Evolutionary conservation across 148 eudicot genomes (phyloP), one percentile per base, ranked within the genome.

Genomic region (Agrostemma githago): DNA sequence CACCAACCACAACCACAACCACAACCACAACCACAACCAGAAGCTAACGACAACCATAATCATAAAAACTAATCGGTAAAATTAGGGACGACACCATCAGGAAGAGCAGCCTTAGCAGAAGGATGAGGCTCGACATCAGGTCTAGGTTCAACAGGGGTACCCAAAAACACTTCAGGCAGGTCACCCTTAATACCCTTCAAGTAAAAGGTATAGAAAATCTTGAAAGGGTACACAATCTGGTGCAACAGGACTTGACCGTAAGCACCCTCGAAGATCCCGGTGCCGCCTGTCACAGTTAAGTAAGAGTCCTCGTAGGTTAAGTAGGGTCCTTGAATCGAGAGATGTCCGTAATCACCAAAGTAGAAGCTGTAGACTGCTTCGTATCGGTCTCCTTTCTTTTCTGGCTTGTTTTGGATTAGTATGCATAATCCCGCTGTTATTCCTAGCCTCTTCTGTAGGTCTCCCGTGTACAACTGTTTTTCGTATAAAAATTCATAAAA

Each of bases 181-280:
- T 80, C 82, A 73, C 41, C 78, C 74, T 74, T 79, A 0, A 91
- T 82, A 0, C 96, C 96, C 80, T 92, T 88, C 77, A 92, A 72
- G 65, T 85, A 85, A 59, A 92, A 89, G 2, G 92, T 92, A 74
- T 92, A 92, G 78, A 88, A 90, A 17, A 92, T 71, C 87, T 92
- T 92, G 76, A 92, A 80, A 2, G 97, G 97, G 80, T 86, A 92
- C 34, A 92, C 78, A 16, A 92, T 70, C 77, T 92, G 95, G 10
- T 87, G 88, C 73, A 92, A 77, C 76, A 81, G 88, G 44, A 92
- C 95, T 65, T 87, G 84, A 9, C 97, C 95, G 68, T 80, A 82
- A 2, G 82, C 97, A 6, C 97, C 95, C 64, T 87, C 91, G 19
- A 92, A 92, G 4, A 88, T 79, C 5, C 97, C 97, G 0, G 95